Evolutionary conservation across 306 rosid species (phyloP).

Genomic region (Trichosanthes cucumerina): DNA sequence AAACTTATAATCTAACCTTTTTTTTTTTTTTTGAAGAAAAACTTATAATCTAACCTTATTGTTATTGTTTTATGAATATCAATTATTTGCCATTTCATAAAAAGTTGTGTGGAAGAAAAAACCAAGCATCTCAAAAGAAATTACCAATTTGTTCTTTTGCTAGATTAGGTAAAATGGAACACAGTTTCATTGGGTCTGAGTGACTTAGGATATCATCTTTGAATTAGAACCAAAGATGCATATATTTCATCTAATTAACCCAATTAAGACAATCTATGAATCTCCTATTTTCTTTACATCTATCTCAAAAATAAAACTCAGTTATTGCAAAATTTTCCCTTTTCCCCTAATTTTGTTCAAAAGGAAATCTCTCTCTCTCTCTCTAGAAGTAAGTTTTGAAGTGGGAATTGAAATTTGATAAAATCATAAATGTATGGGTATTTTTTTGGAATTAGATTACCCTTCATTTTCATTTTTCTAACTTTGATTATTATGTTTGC

Average conservation of each 20-base stretch:
- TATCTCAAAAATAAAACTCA: not conserved
- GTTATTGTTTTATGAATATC: not conserved
- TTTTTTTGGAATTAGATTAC: not conserved
- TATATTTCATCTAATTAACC: not conserved
- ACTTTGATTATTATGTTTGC: conserved; percentile 6
- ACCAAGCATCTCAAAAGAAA: not conserved
- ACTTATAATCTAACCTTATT: too few species aligned
- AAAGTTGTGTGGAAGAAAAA: not conserved
- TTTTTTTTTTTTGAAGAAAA: too few species aligned
- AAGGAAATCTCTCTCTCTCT: not conserved
- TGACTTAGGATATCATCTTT: not conserved
- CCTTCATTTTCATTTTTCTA: conserved; percentile 9
- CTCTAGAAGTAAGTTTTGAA: not conserved
- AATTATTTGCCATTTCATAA: not conserved
- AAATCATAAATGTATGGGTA: not conserved
- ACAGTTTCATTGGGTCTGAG: not conserved
- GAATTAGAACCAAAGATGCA: not conserved
- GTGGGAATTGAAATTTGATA: not conserved
- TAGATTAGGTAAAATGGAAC: not conserved
- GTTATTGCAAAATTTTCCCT: not conserved
- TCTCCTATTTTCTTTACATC: not conserved
- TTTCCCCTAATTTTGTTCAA: not conserved
- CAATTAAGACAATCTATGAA: not conserved
- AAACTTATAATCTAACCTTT: too few species aligned
- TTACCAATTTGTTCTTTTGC: too few species aligned